These are phyloP conservation scores for Gleditsia sinensis DNA, from an alignment of 306 rosid genomes.

Conservation along the genomic window DNA sequence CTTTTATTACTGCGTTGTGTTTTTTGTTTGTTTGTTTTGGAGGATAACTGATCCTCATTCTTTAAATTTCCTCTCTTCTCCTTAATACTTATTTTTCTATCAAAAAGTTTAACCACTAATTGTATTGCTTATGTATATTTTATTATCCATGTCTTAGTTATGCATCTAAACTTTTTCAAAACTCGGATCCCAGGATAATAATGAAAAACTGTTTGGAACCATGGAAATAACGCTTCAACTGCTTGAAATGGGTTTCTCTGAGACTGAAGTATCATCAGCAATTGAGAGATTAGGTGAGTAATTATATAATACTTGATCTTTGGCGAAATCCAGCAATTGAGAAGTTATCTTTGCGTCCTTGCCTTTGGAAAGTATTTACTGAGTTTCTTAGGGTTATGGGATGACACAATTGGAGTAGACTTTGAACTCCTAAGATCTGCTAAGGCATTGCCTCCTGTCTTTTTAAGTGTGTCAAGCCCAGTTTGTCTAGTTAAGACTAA, in stretches of 20 bases:
- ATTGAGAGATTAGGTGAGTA: conserved; percentile 78
- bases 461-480: too few relatives aligned
- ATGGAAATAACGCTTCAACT: conserved; percentile 86
- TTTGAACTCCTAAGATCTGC: not conserved
- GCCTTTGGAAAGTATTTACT: conserved; percentile 15
- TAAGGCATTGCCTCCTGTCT: not conserved
- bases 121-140: not conserved
- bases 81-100: not conserved
- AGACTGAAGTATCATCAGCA: conserved; percentile 84
- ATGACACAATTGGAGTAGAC: conserved; percentile 15
- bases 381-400: conserved; percentile 2
- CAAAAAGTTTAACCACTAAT: not conserved
- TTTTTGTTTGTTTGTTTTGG: not conserved
- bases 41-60: not conserved
- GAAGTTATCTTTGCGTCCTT: conserved; percentile 11
- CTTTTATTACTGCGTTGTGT: not conserved
- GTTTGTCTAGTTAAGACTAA: too few relatives aligned
- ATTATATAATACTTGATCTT: conserved; percentile 26
- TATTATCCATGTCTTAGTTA: not conserved
- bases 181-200: conserved; percentile 46
- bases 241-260: conserved; percentile 96
- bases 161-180: conserved; percentile 18
- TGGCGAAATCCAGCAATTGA: conserved; percentile 7
- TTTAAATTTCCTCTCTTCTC: not conserved
- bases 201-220: conserved; percentile 79